Percentiles rank a stretch among this genome's conserved stretches.
Conservation (phyloP, 1,139 yeast species). For the Taphrina flavorubra region DNA sequence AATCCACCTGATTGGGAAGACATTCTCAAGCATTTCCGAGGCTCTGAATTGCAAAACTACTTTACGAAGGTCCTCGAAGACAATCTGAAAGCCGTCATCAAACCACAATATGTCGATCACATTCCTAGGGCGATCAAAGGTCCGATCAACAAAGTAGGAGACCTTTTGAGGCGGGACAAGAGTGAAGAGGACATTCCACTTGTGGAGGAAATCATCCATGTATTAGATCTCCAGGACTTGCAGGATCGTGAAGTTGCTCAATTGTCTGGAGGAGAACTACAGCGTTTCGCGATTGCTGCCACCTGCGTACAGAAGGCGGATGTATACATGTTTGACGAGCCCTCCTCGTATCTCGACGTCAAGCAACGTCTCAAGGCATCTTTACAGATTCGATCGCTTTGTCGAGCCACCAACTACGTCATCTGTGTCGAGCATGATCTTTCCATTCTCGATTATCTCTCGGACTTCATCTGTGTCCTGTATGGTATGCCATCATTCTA, state of each 20-base stretch:
- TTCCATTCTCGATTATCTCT: slow-evolving; percentile 92
- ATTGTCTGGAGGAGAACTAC: slow-evolving; percentile 97
- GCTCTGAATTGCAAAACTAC: slow-evolving; percentile 94
- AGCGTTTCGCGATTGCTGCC: slow-evolving; percentile 97
- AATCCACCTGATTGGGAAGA: slow-evolving; percentile 98
- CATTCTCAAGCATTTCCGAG: slow-evolving; percentile 87
- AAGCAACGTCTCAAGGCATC: slow-evolving; percentile 99
- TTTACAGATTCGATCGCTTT: slow-evolving; percentile 81
- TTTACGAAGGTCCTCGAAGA: slow-evolving; percentile 94
- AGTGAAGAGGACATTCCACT: slow-evolving; percentile 58
- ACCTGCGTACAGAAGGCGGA: slow-evolving; percentile 93
- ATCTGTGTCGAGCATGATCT: slow-evolving; percentile 98
- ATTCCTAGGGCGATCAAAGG: slow-evolving; percentile 95
- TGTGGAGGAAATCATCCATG: slow-evolving; percentile 63
- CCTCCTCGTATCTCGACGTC: slow-evolving; percentile 96
- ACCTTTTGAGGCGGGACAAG: slow-evolving; percentile 58
- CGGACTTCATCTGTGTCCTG: slow-evolving; percentile 93
- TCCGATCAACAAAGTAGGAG: slow-evolving; percentile 84
- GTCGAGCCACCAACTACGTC: slow-evolving; percentile 73
- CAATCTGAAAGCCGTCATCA: slow-evolving; percentile 88
- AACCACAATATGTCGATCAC: slow-evolving; percentile 97
- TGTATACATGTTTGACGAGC: slow-evolving; percentile 98
- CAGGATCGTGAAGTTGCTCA: slow-evolving; percentile 83
- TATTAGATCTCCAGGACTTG: slow-evolving; percentile 74
- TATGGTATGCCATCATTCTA: slow-evolving; percentile 98